Base-by-base conservation (phyloP, 768 basidiomycete genomes). In the Scleroderma citrinum region DNA sequence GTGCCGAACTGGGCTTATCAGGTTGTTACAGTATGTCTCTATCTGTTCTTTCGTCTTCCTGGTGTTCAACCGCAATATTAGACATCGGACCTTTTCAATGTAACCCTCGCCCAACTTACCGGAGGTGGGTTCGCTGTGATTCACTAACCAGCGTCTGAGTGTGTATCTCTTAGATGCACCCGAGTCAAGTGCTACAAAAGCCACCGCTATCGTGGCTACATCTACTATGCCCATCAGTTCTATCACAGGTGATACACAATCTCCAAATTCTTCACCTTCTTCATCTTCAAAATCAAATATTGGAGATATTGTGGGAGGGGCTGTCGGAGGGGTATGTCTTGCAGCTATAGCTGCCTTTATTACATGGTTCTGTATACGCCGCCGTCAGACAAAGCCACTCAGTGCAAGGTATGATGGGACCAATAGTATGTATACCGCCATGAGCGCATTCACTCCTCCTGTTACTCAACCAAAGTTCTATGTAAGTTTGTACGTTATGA, bases 1-100 rank as follows among this genome's bases (percentile, higher is more conserved):
- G 71, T 85, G 19, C 83, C 82, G 11, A 73, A 72, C 10, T 85
- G 83, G 83, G 82, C 82, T 12, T 85, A 76, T 51, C 64, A 77
- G 26, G 74, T 80, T 48, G 75, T 83, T 17, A 62, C 69, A 56
- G 74, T 75, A 56, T 40, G 75, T 34, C 13, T 41, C 60, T 52
- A 41, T 24, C 17, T 31, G 11, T 17, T n/a, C 6, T 11, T 6
- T 53, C 8, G 23, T 14, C 16, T 19, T 23, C 16, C 45, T 26
- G 51, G 10, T 53, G 7, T 32, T 59, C 31, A 54, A n/a, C 8
- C 30, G 19, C 17, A 2, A 38, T 26, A 8, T n/a, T 46, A 76
- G 72, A 47, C 56, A 16, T 61, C 55, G 36, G 64, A 71, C 44
- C 51, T 37, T 19, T 79, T 78, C 56, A 69, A 76, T 44, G 61